phyloP scores from a whole-genome alignment of 2,329 filamentous ascomycete species.

The Pleomassaria siparia region DNA sequence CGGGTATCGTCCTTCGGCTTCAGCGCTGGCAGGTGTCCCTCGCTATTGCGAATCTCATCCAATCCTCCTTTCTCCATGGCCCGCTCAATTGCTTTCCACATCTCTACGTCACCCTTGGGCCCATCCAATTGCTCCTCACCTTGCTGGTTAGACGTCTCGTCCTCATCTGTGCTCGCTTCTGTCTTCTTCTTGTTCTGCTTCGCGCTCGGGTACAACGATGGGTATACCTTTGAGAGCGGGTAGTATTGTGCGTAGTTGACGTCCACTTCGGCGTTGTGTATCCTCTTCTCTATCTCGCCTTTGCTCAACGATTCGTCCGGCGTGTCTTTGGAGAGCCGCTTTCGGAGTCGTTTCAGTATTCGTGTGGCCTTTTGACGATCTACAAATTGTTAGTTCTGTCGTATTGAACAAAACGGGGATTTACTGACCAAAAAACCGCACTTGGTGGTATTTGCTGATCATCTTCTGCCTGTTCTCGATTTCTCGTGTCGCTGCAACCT shows the following conservation, averaged over 20 bases:
- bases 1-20: conserved; percentile 20
- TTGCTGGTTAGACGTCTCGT: conserved; percentile 30
- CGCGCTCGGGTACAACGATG: conserved; percentile 55
- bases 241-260: conserved; percentile 74
- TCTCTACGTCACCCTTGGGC: conserved; percentile 55
- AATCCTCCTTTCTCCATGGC: conserved; percentile 62
- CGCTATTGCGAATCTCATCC: conserved; percentile 58
- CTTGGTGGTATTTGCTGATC: conserved; percentile 80
- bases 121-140: conserved; percentile 40
- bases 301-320: conserved; percentile 56
- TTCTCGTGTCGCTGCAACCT: conserved; percentile 49
- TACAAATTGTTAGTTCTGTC: conserved; percentile 36
- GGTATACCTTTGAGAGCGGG: conserved; percentile 70
- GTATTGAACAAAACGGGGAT: neutral
- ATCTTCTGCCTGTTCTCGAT: conserved; percentile 67
- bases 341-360: conserved; percentile 65
- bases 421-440: conserved; percentile 75
- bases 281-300: conserved; percentile 53
- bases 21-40: conserved; percentile 26
- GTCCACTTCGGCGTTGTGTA: conserved; percentile 73
- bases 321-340: conserved; percentile 56
- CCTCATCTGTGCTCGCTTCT: conserved; percentile 23
- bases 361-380: conserved; percentile 73
- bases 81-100: conserved; percentile 69
- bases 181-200: conserved; percentile 23